phyloP scores from a whole-genome alignment of 75 land plant genomes.

The Picea sitchensis region DNA sequence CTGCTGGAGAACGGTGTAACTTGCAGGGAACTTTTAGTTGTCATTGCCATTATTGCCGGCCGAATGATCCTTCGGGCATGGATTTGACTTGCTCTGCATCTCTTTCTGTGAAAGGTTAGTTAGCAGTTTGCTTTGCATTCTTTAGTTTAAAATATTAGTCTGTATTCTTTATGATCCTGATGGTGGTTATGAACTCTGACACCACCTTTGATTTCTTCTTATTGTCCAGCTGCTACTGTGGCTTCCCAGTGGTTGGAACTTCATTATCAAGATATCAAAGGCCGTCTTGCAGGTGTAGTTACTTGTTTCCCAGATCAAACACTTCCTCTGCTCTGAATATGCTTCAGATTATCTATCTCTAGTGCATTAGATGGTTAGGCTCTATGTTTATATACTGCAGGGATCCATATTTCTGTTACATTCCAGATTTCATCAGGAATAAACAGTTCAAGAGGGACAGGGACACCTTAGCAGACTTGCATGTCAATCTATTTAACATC shows the following conservation, averaged over 20 bases:
- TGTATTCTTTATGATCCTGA: background rate
- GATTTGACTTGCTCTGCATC: conserved; percentile 17
- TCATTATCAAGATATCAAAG: conserved; percentile 67
- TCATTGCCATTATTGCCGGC: conserved; percentile 2
- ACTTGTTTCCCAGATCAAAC: background rate
- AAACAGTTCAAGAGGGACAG: background rate
- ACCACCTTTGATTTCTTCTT: background rate
- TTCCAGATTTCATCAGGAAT: background rate
- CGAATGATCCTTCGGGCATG: background rate
- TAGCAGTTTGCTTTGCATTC: background rate
- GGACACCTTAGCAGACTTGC: background rate
- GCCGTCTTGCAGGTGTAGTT: conserved; percentile 72
- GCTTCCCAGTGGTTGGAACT: conserved; percentile 87
- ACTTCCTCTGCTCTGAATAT: background rate
- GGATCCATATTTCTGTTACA: background rate
- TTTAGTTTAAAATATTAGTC: background rate
- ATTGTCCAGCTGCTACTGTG: conserved; percentile 57
- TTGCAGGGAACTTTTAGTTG: background rate
- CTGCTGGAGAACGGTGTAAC: conserved; percentile 1
- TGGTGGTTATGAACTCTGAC: background rate
- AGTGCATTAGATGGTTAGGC: background rate
- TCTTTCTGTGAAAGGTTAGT: conserved; percentile 52
- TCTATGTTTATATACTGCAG: background rate
- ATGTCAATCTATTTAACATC: background rate
- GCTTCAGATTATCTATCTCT: background rate